Base-by-base conservation (phyloP, 257 asterid species). In the Jacaranda copaia region DNA sequence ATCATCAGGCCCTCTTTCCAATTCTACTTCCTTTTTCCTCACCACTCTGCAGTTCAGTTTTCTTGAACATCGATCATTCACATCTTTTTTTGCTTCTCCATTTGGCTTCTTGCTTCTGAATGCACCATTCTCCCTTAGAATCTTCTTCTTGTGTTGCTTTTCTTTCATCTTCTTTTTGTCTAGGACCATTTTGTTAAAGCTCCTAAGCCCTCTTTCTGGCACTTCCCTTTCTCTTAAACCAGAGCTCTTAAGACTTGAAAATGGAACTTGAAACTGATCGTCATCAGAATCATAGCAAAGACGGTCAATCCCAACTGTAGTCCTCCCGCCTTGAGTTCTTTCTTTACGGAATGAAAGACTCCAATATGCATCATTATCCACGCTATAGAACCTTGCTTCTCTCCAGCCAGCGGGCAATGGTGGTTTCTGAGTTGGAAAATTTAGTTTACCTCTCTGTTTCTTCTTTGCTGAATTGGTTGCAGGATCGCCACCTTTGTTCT, bases 351-450 rank as follows among this genome's bases (percentile, higher is more conserved):
- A 87, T 2, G 95, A 89, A 70, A 88, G 83, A 78, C 88, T 86
- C 94, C 97, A 90, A 70, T 84, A 88, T 15, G 85, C 82, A 57
- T 87, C 93, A 52, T 87, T 75, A 19, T 84, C 87, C 70, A 87
- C 68, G 67, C 90, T 77, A 25, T 82, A 86, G 74, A 92, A 89
- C 56, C 89, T 82, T 9, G 91, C 89, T 83, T 90, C 85, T 39
- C 72, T 82, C 81, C 80, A 20, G 55, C 72, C 52, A 35, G 60
- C 76, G 51, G 73, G 60, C 18, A 72, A 6, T 1, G 79, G 67
- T 0, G 84, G 76, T 12, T 63, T 62, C 5, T 39, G 53, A 2
- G 84, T 66, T 6, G 88, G 49, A 35, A 46, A 81, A 56, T 77
- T 75, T 40, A 69, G 69, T 19, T 76, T 71, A 45, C 81, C 72